Percentiles rank a stretch among this genome's conserved stretches.
These are phyloP conservation scores for Streptanthus diversifolius DNA, from an alignment of 345 rosid genomes.

Conservation along the genomic window DNA sequence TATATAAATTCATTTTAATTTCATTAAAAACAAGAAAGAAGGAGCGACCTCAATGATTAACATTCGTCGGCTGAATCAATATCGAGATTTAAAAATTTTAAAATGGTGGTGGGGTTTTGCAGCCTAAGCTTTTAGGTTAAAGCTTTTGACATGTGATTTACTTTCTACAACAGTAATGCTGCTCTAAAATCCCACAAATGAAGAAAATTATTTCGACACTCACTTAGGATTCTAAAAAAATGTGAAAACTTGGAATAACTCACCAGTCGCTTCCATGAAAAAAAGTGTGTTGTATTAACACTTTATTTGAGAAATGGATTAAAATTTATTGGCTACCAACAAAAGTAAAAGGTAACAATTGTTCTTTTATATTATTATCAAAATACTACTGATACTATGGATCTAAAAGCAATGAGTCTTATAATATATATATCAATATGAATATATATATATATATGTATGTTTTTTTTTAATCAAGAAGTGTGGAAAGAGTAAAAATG, in stretches of 20 bases:
- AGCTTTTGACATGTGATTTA: constrained; percentile 32
- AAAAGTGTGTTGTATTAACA: constrained; percentile 10
- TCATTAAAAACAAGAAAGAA: constrained; percentile 17
- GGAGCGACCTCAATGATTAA: constrained; percentile 32
- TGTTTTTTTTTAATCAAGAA: too few species aligned
- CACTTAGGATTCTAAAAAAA: constrained; percentile 19
- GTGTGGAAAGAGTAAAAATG: constrained; percentile 21
- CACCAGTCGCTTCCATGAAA: constrained; percentile 11
- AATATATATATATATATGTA: neutral
- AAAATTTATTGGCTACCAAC: neutral
- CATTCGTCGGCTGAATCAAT: constrained; percentile 26
- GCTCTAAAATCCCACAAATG: constrained; percentile 15
- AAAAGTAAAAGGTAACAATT: neutral
- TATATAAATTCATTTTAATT: constrained; percentile 3
- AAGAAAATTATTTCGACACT: constrained; percentile 10
- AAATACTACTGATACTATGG: neutral
- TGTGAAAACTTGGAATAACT: constrained; percentile 3
- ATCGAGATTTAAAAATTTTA: neutral
- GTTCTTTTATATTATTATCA: neutral
- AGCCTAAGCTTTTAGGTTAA: constrained; percentile 33
- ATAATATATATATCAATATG: neutral
- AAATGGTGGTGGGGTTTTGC: constrained; percentile 30
- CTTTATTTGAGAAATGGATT: neutral
- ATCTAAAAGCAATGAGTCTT: neutral
- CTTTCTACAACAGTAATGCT: constrained; percentile 21